These are phyloP conservation scores for Samsoniella hepiali DNA, from an alignment of 2,329 filamentous ascomycete species.

Conservation along the genomic window DNA sequence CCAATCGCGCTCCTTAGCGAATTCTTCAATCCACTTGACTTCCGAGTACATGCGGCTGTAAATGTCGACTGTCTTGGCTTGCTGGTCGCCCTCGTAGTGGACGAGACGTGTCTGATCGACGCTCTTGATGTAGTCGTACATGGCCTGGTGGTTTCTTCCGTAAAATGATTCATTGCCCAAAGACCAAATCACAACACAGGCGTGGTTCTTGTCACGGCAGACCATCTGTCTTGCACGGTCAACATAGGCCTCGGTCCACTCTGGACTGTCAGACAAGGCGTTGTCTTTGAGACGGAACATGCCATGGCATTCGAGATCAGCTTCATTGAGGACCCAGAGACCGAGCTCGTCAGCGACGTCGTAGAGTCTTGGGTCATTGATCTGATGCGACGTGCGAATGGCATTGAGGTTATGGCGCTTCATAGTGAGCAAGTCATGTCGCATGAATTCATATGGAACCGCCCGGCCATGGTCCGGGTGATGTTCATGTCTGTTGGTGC, in stretches of 20 bases:
- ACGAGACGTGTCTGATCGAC: constrained; percentile 56
- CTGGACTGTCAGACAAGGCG: constrained; percentile 54
- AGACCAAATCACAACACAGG: constrained; percentile 67
- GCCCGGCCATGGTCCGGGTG: constrained; percentile 60
- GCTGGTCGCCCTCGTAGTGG: constrained; percentile 63
- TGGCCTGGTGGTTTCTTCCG: constrained; percentile 62
- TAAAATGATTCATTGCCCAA: constrained; percentile 72
- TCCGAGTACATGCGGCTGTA: constrained; percentile 64
- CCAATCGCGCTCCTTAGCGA: constrained; percentile 42
- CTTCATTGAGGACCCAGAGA: constrained; percentile 60
- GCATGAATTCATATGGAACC: constrained; percentile 59
- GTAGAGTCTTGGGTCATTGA: constrained; percentile 58
- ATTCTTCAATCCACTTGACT: constrained; percentile 42
- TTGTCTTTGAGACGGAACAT: constrained; percentile 42
- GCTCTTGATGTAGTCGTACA: constrained; percentile 61
- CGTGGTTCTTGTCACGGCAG: constrained; percentile 56
- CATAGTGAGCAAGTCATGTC: constrained; percentile 61
- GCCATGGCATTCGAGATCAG: constrained; percentile 53
- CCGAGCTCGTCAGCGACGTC: constrained; percentile 62
- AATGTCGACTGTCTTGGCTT: constrained; percentile 59
- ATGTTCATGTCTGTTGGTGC: constrained; percentile 70
- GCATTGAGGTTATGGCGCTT: constrained; percentile 69
- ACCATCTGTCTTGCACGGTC: constrained; percentile 65
- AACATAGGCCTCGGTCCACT: constrained; percentile 62
- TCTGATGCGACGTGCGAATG: constrained; percentile 65